Base-by-base conservation (phyloP, 1,139 yeast species). In the Groenewaldozyma auringiensis region DNA sequence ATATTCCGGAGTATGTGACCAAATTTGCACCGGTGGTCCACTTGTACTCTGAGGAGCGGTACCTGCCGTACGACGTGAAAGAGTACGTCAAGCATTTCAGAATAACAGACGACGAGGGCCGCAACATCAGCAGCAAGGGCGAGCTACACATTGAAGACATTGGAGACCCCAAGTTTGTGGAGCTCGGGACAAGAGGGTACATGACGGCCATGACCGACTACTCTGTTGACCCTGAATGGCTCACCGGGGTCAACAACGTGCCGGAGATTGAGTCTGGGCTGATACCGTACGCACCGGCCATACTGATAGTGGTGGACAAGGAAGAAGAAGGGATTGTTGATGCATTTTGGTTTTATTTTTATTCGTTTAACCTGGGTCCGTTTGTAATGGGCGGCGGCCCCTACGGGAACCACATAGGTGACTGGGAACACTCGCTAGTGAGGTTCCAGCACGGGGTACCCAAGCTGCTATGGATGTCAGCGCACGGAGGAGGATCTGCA, bases 331-430 rank as follows among this genome's bases (percentile, higher is more conserved):
- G 95, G 2, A 82, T 94, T 78, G 79, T 83, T 0, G 98, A 92
- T 63, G 88, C 96, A 0, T 92, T 77, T 61, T 92, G 97, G 97
- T 92, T 92, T 63, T 89, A 86, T 63, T 92, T 92, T 60, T 92
- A 92, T 61, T 84, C 95, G 1, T 92, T 89, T 68, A 92, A 92
- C 60, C 69, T 86, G 55, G 98, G 98, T 0, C 97, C 98, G 0
- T 92, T 81, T 65, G 96, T 92, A 13, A 89, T 89, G 96, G 97
- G 97, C 2, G 76, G 79, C 36, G 98, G 98, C 0, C 98, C 98
- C 0, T 92, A 83, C 68, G 98, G 98, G 0, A 85, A 89, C 60
- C 98, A 92, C 59, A 80, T 92, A 29, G 98, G 97, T 3, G 98
- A 92, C 67, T 92, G 98, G 98, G 98, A 92, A 58, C 98, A 92